A percentile compares a stretch with the other conserved stretches of the same genome.
Conservation (phyloP, 2,329 filamentous ascomycete genomes). For the Beauveria medogensis region DNA sequence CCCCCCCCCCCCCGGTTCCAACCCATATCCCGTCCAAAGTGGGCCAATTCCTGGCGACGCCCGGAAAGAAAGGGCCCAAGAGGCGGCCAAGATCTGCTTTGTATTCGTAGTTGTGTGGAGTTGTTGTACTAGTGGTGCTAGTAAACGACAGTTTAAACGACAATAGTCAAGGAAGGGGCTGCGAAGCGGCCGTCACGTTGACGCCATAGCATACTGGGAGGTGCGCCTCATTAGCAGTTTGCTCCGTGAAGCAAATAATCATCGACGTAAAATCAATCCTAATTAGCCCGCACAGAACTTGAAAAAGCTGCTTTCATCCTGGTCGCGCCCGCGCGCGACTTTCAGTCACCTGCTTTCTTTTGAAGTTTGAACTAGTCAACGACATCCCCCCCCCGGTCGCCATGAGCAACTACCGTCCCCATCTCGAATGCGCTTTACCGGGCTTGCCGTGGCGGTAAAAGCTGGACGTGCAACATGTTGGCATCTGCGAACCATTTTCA, state of each 20-base stretch:
- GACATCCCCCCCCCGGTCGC: not conserved
- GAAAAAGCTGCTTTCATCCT: not conserved
- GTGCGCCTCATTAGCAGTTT: not conserved
- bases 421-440: not conserved
- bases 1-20: too few species aligned
- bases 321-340: not conserved
- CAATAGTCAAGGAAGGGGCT: not conserved
- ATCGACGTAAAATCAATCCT: not conserved
- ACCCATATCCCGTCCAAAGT: constrained; percentile 7
- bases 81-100: not conserved
- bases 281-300: not conserved
- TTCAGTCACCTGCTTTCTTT: not conserved
- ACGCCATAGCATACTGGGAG: not conserved
- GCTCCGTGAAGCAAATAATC: too few species aligned
- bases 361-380: not conserved
- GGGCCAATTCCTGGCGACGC: constrained; percentile 1
- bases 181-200: not conserved
- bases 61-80: not conserved
- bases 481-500: constrained; percentile 1
- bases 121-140: too few species aligned
- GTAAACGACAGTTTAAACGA: too few species aligned
- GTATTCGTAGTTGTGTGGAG: not conserved
- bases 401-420: not conserved
- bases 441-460: too few species aligned
- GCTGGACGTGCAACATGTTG: not conserved